A percentile compares a stretch with the other conserved stretches of the same genome.
phyloP scores from a whole-genome alignment of 768 basidiomycete genomes.

The Hydnum rufescens region DNA sequence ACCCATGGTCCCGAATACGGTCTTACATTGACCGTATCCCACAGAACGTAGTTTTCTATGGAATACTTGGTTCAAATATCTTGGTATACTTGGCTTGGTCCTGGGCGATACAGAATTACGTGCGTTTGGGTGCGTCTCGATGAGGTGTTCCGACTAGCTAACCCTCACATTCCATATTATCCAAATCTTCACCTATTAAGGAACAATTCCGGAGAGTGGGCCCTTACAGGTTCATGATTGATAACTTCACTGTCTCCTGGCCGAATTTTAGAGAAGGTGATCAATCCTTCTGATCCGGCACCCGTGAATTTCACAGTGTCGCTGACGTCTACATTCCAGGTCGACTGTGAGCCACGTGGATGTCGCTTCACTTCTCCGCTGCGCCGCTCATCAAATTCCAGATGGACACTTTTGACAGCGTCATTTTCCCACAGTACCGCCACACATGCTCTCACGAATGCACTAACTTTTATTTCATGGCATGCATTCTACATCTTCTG shows the following conservation, averaged over 20 bases:
- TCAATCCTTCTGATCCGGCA: conserved; percentile 2
- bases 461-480: conserved; percentile 9
- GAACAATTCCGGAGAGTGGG: neutral
- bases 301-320: neutral
- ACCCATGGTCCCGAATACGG: too few relatives aligned
- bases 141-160: neutral
- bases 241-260: neutral
- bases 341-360: neutral
- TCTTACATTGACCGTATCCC: too few relatives aligned
- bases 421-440: conserved; percentile 7
- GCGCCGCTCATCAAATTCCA: neutral
- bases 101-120: neutral
- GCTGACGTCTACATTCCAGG: neutral
- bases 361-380: neutral
- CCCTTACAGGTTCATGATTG: neutral
- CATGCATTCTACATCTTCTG: neutral
- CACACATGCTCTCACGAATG: conserved; percentile 6
- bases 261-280: neutral
- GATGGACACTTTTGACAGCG: conserved; percentile 9
- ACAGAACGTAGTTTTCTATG: too few relatives aligned
- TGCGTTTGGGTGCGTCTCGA: neutral
- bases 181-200: neutral
- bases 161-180: neutral
- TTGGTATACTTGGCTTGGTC: neutral
- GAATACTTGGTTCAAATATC: neutral